A percentile compares a stretch with the other conserved stretches of the same genome.
phyloP scores from a whole-genome alignment of 2,329 filamentous ascomycete genomes.

The Phialocephala subalpina region DNA sequence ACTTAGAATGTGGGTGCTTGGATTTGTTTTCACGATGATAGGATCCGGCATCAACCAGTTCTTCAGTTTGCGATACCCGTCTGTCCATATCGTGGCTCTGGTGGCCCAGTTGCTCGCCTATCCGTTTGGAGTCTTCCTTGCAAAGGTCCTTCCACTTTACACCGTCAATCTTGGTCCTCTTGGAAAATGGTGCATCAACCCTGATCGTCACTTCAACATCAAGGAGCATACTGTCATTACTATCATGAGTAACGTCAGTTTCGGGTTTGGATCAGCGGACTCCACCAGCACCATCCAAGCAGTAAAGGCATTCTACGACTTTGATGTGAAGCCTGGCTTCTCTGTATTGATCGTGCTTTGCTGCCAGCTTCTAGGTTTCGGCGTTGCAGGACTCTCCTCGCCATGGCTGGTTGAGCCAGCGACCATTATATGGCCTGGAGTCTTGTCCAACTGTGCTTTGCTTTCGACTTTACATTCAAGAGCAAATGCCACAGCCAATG shows the following conservation, averaged over 20 bases:
- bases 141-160: constrained; percentile 42
- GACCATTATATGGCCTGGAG: constrained; percentile 6
- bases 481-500: constrained; percentile 56
- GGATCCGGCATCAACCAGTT: constrained; percentile 33
- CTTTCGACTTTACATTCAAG: constrained; percentile 64
- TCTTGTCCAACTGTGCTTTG: constrained; percentile 24
- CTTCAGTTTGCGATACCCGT: constrained; percentile 36
- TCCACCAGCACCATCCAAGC: neutral
- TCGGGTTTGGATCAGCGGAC: constrained; percentile 9
- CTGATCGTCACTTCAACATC: constrained; percentile 75
- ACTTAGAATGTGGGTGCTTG: constrained; percentile 65
- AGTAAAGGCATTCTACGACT: constrained; percentile 1
- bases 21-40: constrained; percentile 29
- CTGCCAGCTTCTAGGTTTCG: constrained; percentile 69
- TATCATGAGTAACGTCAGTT: constrained; percentile 58
- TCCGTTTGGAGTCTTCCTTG: constrained; percentile 64
- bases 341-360: constrained; percentile 66
- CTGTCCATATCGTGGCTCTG: constrained; percentile 50
- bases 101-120: constrained; percentile 35
- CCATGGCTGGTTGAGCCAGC: constrained; percentile 67
- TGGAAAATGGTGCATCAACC: constrained; percentile 66
- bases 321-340: constrained; percentile 54
- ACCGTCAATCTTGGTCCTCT: constrained; percentile 65
- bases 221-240: constrained; percentile 75
- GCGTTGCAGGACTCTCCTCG: constrained; percentile 64